Percentiles rank a stretch among this genome's conserved stretches.
Conservation (phyloP, 2,329 filamentous ascomycete genomes). For the Penicillium sp. region DNA sequence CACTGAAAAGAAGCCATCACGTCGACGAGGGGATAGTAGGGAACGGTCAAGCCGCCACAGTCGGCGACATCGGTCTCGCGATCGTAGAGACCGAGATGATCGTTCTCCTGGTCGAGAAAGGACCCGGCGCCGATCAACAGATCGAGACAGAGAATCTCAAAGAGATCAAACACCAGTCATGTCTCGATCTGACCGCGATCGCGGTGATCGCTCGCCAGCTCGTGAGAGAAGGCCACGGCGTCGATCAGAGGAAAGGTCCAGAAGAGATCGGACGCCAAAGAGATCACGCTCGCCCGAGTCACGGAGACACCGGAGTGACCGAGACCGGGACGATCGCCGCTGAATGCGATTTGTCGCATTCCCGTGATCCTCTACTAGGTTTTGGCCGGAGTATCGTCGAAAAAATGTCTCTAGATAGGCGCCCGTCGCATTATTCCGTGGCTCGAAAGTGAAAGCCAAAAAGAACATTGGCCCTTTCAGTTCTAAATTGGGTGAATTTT, state of each 20-base stretch:
- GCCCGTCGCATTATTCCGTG: not conserved
- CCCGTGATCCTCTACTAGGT: not conserved
- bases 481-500: not conserved
- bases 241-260: slow-evolving; percentile 25
- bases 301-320: slow-evolving; percentile 24
- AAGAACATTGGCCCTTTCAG: not conserved
- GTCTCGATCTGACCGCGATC: slow-evolving; percentile 26
- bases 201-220: slow-evolving; percentile 27
- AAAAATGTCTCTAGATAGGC: not conserved
- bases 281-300: slow-evolving; percentile 31
- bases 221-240: slow-evolving; percentile 24
- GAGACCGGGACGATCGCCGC: slow-evolving; percentile 33
- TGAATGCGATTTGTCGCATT: slow-evolving; percentile 16
- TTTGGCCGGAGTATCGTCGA: not conserved
- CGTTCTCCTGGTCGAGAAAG: slow-evolving; percentile 26
- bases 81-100: slow-evolving; percentile 30
- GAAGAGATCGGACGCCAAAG: slow-evolving; percentile 27
- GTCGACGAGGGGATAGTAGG: slow-evolving; percentile 32
- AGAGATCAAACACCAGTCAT: slow-evolving; percentile 27
- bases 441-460: not conserved
- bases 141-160: slow-evolving; percentile 28
- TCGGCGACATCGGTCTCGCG: slow-evolving; percentile 44
- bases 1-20: slow-evolving; percentile 47
- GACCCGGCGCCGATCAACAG: slow-evolving; percentile 25
- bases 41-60: slow-evolving; percentile 46